These are phyloP conservation scores for Penicillium sumatraense DNA, from an alignment of 2,329 filamentous ascomycete species.

Conservation along the genomic window DNA sequence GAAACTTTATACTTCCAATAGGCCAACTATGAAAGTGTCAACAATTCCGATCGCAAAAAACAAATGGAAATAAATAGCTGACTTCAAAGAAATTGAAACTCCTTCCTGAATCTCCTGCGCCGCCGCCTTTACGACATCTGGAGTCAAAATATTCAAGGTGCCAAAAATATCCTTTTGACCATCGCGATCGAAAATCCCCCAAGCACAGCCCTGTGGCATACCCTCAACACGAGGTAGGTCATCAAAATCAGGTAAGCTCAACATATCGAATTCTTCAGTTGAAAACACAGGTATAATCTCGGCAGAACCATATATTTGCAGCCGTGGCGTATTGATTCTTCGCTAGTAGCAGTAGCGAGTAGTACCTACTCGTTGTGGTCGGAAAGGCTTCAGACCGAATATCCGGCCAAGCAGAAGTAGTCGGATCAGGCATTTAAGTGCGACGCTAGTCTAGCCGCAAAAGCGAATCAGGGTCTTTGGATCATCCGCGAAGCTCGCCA, in stretches of 20 bases:
- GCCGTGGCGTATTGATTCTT: not conserved
- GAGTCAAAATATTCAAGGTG: constrained; percentile 52
- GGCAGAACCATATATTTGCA: not conserved
- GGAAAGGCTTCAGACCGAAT: not conserved
- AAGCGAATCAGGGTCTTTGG: not conserved
- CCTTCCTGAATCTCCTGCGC: constrained; percentile 49
- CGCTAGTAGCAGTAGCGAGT: too few relatives aligned
- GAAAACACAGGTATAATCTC: not conserved
- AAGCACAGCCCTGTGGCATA: constrained; percentile 49
- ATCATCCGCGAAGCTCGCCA: constrained; percentile 3
- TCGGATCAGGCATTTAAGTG: constrained; percentile 1
- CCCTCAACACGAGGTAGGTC: constrained; percentile 45
- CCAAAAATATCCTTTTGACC: constrained; percentile 51
- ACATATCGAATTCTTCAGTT: not conserved
- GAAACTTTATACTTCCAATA: constrained; percentile 39
- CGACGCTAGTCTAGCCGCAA: not conserved
- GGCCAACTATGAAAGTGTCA: constrained; percentile 21
- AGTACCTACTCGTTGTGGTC: too few relatives aligned
- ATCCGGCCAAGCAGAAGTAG: not conserved
- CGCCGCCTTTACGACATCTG: constrained; percentile 47
- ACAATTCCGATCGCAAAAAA: not conserved
- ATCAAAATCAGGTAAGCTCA: constrained; percentile 40
- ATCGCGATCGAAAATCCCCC: constrained; percentile 46
- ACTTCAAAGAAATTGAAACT: constrained; percentile 49
- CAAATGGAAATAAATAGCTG: constrained; percentile 27